Base-by-base conservation (phyloP, 805 yeast species). In the Isabelozyma heimii region DNA sequence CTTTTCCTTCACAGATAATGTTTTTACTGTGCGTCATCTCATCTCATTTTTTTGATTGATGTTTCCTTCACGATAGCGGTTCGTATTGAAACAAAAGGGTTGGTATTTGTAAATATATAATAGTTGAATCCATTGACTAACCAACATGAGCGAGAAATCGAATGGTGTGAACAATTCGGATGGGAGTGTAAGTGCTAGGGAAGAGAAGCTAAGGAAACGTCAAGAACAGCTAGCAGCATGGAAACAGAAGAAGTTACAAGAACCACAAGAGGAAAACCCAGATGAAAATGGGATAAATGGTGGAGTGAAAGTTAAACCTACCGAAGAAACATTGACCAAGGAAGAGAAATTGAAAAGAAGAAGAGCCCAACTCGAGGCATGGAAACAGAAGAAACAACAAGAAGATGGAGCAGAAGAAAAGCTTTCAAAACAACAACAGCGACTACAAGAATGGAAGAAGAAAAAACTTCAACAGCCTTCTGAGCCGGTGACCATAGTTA, bases 211-310 rank as follows among this genome's bases (percentile, higher is more conserved):
- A 16, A 52, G 62, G 39, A 59, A 56, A 47, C 72, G 89, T 46
- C 77, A 77, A 51, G 83, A 80, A 51, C 77, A 76, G 54, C 59
- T 84, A 44, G 81, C 80, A 5, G 77, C 76, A 42, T 85, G 89
- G 89, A 83, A 80, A 56, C 70, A 68, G 55, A 80, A 80, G 63
- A 81, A 81, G 38, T 68, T 69, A 45, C 60, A 60, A 37, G 35
- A 48, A 17, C n/a, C 42, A 5, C 27, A 20, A n/a, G 14, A 30
- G 35, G 35, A 8, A 2, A 4, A 30, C 4, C 24, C 24, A 4
- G 8, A 30, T 5, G 35, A 13, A 30, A 30, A 30, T 30, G 35
- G 35, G 35, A 16, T n/a, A 26, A 17, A 20, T 27, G 17, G 16
- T 7, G 20, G 27, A 24, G 24, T 3, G n/a, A 3, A 9, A 20